Conservation (phyloP, 2,329 filamentous ascomycete species). For the Trichoderma atrobrunneum region DNA sequence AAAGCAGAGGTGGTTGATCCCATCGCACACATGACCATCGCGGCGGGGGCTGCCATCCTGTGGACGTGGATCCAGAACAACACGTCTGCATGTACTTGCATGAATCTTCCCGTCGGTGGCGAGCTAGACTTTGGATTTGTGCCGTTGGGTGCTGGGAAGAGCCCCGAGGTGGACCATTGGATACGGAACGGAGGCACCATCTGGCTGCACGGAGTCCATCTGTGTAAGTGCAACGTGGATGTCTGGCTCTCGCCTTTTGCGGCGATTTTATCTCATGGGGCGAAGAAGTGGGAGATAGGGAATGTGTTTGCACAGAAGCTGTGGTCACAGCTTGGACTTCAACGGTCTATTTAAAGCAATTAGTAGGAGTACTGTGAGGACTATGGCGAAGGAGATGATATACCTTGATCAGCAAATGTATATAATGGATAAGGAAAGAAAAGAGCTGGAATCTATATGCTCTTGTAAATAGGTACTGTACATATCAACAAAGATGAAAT, state of each 20-base stretch:
- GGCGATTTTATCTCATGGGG: conserved; percentile 8
- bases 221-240: conserved; percentile 17
- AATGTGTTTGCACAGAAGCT: conserved; percentile 18
- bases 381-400: background rate
- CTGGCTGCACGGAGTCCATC: conserved; percentile 9
- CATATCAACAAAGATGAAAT: background rate
- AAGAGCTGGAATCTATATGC: background rate
- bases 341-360: background rate
- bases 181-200: conserved; percentile 15
- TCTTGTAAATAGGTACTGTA: background rate
- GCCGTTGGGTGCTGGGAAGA: background rate
- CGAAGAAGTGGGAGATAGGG: conserved; percentile 13
- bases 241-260: conserved; percentile 19
- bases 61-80: conserved; percentile 37
- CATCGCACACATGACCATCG: conserved; percentile 33
- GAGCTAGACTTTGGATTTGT: conserved; percentile 18
- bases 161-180: conserved; percentile 18
- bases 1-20: conserved; percentile 30
- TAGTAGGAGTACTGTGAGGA: background rate
- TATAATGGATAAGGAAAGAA: background rate
- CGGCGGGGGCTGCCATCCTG: conserved; percentile 33
- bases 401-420: background rate
- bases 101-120: background rate
- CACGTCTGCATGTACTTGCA: conserved; percentile 24
- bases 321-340: conserved; percentile 13